Evolutionary conservation across 352 stramenopile genomes (phyloP), one percentile per base, ranked within the genome.

Genomic region (Aphanomyces astaci): DNA sequence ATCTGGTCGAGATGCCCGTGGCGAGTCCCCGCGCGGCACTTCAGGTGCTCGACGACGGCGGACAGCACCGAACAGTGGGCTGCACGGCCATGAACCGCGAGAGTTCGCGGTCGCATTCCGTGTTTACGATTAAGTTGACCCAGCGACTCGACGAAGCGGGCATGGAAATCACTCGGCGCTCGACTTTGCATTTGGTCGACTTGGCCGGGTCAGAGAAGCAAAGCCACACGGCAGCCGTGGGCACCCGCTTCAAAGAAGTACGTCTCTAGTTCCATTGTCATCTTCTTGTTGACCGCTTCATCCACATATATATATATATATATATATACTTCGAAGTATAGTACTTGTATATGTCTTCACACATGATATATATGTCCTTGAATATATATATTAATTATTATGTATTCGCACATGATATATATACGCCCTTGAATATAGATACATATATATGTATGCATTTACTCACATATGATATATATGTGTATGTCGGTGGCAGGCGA

Each of bases 71-170:
- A 11, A 97, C 94, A 30, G 98, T 97, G 60, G 96, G 90, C 4
- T 88, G 90, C 2, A 99, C 97, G 0, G 81, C 98, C 33, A 99
- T 99, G 97, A 99, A 99, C 77, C 76, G 87, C 27, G 95, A 96
- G 69, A 98, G 88, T 43, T 98, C 92, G 66, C 82, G 97, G 13
- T 98, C 92, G 0, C 96, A 99, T 73, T 95, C 96, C 4, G 96
- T 99, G 25, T 99, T 99, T 71, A 98, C 95, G 15, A 80, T 99
- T 25, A 88, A 94, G 55, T 65, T 99, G 51, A 83, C 97, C 65
- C 88, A 91, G 25, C 87, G 78, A 2, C 73, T 92, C 52, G 78
- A 85, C 28, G 88, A 84, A 13, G 74, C 77, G 2, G 85, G 84
- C 22, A 74, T 86, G 17, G 70, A 82, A 24, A 76, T 89, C 49